Evolutionary conservation across 768 basidiomycete species (phyloP).

Genomic region (Mycena polygramma): DNA sequence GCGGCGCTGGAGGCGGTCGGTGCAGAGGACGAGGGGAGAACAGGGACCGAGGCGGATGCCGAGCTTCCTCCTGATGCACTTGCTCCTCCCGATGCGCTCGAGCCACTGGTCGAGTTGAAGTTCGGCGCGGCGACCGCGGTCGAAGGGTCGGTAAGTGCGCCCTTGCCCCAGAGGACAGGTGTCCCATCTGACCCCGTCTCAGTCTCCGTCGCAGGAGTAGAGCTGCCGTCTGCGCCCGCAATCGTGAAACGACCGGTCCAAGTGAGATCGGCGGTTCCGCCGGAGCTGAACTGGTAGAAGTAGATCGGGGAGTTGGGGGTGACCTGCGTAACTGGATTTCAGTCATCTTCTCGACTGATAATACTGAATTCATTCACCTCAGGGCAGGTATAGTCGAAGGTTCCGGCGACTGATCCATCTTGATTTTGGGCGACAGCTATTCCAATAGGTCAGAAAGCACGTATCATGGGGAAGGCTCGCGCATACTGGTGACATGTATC

Average conservation of each 20-base stretch:
- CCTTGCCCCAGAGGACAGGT: conserved; percentile 76
- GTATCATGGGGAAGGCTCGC: neutral
- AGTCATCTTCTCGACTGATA: neutral
- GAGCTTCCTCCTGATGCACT: too few species aligned
- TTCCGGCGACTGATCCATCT: conserved; percentile 72
- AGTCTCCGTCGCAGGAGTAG: conserved; percentile 63
- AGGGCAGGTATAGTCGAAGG: conserved; percentile 75
- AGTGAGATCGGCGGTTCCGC: conserved; percentile 51
- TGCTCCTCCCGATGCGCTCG: neutral
- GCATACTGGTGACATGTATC: conserved; percentile 75
- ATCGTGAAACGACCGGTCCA: conserved; percentile 89
- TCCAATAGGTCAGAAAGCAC: neutral
- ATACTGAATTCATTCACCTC: conserved; percentile 55
- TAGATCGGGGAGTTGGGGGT: conserved; percentile 75
- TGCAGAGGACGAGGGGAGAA: neutral
- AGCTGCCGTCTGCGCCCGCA: conserved; percentile 60
- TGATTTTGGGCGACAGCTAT: conserved; percentile 72
- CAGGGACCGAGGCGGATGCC: neutral
- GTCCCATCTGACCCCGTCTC: conserved; percentile 61
- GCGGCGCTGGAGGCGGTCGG: neutral
- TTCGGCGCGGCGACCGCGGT: conserved; percentile 54
- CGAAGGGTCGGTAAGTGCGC: conserved; percentile 64
- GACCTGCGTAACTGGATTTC: conserved; percentile 58
- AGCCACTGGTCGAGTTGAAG: conserved; percentile 31
- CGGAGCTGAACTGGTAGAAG: conserved; percentile 82